Percentiles rank a stretch among this genome's conserved stretches.
phyloP scores from a whole-genome alignment of 495 filamentous ascomycete species.

The Xanthoparmelia taractica region DNA sequence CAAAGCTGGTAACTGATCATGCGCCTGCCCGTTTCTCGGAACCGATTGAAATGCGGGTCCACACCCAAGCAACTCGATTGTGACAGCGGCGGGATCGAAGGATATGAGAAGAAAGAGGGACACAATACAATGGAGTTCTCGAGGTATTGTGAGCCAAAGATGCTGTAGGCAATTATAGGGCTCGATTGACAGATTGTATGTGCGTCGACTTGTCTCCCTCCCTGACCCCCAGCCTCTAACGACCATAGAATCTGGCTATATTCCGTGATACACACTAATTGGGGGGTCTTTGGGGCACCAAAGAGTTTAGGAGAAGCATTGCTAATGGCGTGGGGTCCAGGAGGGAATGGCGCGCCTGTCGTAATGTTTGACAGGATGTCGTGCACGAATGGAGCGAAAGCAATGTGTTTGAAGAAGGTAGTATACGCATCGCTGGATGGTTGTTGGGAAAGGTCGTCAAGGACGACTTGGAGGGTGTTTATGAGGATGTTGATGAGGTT shows the following conservation, averaged over 20 bases:
- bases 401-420: conserved; percentile 1
- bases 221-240: neutral
- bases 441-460: neutral
- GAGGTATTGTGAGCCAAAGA: neutral
- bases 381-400: conserved; percentile 1
- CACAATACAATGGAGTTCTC: conserved; percentile 1
- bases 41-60: conserved; percentile 2
- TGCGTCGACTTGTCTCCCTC: neutral
- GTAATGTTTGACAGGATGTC: conserved; percentile 2
- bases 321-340: neutral
- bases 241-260: neutral
- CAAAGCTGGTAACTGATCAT: conserved; percentile 7
- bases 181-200: neutral
- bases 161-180: neutral
- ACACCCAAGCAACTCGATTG: neutral
- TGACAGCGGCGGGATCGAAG: neutral
- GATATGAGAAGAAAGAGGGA: conserved; percentile 1
- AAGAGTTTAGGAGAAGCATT: neutral
- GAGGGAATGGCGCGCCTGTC: neutral
- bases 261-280: neutral
- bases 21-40: neutral
- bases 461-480: neutral
- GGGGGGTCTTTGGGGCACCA: neutral
- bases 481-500: neutral
- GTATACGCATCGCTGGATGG: neutral